Percentiles rank a stretch among this genome's conserved stretches.
Conservation (phyloP, 495 filamentous ascomycete species). For the Lichina pygmaea region DNA sequence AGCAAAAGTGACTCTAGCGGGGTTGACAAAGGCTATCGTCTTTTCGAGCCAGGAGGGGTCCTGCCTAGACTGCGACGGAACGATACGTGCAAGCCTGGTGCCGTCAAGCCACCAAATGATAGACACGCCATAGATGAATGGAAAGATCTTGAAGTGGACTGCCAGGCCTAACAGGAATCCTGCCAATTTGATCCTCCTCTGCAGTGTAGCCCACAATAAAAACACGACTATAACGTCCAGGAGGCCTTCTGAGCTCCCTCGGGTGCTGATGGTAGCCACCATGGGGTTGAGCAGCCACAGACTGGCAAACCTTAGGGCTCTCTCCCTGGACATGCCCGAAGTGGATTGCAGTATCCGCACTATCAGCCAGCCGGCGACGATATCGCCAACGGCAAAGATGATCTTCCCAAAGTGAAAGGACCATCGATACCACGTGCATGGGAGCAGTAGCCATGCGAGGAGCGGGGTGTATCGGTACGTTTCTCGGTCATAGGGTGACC, state of each 20-base stretch:
- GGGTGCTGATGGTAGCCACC: slow-evolving; percentile 86
- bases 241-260: slow-evolving; percentile 80
- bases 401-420: slow-evolving; percentile 76
- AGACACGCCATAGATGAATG: slow-evolving; percentile 72
- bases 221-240: slow-evolving; percentile 59
- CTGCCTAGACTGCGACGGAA: not conserved
- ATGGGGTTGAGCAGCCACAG: slow-evolving; percentile 94
- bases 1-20: slow-evolving; percentile 29
- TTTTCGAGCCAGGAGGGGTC: not conserved
- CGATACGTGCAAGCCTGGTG: slow-evolving; percentile 6
- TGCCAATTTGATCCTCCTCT: slow-evolving; percentile 29
- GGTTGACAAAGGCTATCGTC: slow-evolving; percentile 28
- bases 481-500: slow-evolving; percentile 60
- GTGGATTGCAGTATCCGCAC: slow-evolving; percentile 24
- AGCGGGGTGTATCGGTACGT: slow-evolving; percentile 95
- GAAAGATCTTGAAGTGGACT: slow-evolving; percentile 97
- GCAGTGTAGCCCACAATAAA: slow-evolving; percentile 53
- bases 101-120: slow-evolving; percentile 72
- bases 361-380: slow-evolving; percentile 73
- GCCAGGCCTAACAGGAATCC: slow-evolving; percentile 54
- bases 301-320: slow-evolving; percentile 44
- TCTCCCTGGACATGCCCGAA: slow-evolving; percentile 18
- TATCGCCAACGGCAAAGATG: slow-evolving; percentile 58
- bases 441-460: slow-evolving; percentile 66
- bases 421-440: slow-evolving; percentile 35